Evolutionary conservation across 257 asterid species (phyloP).

Genomic region (Solanum corneliomulleri): DNA sequence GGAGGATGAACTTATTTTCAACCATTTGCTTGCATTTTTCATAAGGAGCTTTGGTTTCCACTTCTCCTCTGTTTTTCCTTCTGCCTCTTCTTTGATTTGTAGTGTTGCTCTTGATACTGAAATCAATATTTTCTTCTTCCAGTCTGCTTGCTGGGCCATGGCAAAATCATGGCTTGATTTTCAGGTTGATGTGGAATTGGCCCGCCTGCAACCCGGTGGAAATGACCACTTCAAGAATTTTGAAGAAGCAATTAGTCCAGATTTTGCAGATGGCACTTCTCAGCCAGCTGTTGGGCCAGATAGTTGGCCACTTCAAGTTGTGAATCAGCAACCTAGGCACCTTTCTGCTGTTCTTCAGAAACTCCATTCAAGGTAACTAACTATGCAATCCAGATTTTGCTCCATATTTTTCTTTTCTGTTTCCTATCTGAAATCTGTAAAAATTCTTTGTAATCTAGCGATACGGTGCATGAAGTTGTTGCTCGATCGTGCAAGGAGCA

Average conservation of each 20-base stretch:
- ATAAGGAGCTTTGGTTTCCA: background rate
- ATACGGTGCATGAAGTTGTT: slow-evolving; percentile 82
- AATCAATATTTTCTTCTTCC: slow-evolving; percentile 19
- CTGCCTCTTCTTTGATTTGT: background rate
- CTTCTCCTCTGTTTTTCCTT: background rate
- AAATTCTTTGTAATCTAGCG: slow-evolving; percentile 35
- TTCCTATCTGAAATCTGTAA: background rate
- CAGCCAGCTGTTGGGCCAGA: slow-evolving; percentile 49
- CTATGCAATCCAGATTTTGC: background rate
- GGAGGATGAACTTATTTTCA: background rate
- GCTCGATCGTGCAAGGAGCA: slow-evolving; percentile 96
- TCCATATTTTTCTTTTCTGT: background rate
- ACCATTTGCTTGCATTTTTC: background rate
- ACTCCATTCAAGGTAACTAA: slow-evolving; percentile 91
- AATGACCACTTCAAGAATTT: slow-evolving; percentile 44
- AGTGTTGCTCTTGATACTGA: background rate
- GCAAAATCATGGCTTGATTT: slow-evolving; percentile 96
- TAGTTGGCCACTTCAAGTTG: slow-evolving; percentile 87
- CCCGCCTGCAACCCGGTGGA: slow-evolving; percentile 55
- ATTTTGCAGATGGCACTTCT: slow-evolving; percentile 40
- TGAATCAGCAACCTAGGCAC: slow-evolving; percentile 85
- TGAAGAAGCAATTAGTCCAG: slow-evolving; percentile 76
- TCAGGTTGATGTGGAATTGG: slow-evolving; percentile 76
- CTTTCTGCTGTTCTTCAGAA: slow-evolving; percentile 90
- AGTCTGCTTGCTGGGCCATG: slow-evolving; percentile 99